A percentile compares a stretch with the other conserved stretches of the same genome.
Conservation (phyloP, 768 basidiomycete species). For the Naganishia randhawae region DNA sequence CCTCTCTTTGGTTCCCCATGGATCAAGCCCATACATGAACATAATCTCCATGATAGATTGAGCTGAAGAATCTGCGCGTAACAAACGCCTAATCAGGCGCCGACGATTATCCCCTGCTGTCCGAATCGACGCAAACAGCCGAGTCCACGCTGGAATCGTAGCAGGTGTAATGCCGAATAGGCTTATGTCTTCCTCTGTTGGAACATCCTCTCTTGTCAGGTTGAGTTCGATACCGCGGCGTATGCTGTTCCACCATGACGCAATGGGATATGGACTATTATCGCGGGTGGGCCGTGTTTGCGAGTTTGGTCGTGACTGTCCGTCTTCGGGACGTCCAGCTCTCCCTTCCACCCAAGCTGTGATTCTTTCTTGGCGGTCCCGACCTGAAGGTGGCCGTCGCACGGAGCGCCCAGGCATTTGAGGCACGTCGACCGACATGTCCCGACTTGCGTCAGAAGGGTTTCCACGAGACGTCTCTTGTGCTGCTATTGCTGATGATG, state of each 20-base stretch:
- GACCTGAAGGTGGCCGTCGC: neutral
- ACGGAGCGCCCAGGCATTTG: neutral
- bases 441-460: neutral
- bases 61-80: constrained; percentile 9
- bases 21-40: constrained; percentile 16
- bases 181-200: constrained; percentile 1
- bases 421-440: neutral
- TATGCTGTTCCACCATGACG: constrained; percentile 13
- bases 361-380: constrained; percentile 5
- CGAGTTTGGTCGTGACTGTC: neutral
- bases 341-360: constrained; percentile 13
- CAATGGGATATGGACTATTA: neutral
- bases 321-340: neutral
- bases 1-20: constrained; percentile 13
- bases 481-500: neutral
- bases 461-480: neutral
- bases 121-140: constrained; percentile 9
- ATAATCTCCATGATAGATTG: constrained; percentile 21
- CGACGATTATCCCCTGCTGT: constrained; percentile 16
- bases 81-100: constrained; percentile 3
- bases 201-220: constrained; percentile 4
- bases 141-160: constrained; percentile 1
- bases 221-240: constrained; percentile 13
- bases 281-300: neutral
- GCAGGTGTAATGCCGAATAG: constrained; percentile 14